phyloP scores from a whole-genome alignment of 208 protist genomes.

The Crithidia bombi region DNA sequence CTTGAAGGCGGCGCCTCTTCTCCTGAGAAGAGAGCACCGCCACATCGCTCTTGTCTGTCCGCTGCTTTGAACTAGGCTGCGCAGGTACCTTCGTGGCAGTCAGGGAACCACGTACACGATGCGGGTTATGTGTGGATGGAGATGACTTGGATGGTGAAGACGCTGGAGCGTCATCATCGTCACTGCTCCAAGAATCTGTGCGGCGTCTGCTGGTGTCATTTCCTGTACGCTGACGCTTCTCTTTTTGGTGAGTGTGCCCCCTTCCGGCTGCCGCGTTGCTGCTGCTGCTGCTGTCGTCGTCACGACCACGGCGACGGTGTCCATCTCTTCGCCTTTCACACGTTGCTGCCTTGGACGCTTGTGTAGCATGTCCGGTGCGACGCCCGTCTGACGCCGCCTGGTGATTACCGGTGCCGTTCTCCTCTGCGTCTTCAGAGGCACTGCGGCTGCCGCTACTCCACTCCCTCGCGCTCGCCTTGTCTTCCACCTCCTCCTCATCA shows the following conservation, averaged over 20 bases:
- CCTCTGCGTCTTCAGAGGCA: no score
- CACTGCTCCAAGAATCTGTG: background rate
- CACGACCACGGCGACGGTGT: background rate
- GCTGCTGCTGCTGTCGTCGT: conserved; percentile 3
- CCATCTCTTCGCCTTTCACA: background rate
- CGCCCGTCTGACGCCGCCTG: background rate
- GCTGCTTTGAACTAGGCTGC: background rate
- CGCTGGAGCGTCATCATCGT: conserved; percentile 5
- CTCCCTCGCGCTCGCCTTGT: background rate
- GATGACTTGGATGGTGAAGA: background rate
- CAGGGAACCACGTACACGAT: background rate
- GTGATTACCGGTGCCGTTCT: background rate
- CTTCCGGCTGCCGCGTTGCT: conserved; percentile 9
- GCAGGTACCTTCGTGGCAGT: background rate
- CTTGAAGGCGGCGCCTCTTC: background rate
- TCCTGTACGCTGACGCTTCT: background rate
- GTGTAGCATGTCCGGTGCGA: no score
- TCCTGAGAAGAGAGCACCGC: conserved; percentile 8
- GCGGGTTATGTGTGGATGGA: background rate
- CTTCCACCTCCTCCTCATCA: conserved; percentile 33
- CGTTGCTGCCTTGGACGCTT: no score
- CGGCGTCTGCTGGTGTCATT: background rate
- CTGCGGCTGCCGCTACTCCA: background rate
- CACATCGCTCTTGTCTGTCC: background rate
- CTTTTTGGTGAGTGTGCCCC: background rate